Base-by-base conservation (phyloP, 2,329 filamentous ascomycete species). In the Penicillium sp. region DNA sequence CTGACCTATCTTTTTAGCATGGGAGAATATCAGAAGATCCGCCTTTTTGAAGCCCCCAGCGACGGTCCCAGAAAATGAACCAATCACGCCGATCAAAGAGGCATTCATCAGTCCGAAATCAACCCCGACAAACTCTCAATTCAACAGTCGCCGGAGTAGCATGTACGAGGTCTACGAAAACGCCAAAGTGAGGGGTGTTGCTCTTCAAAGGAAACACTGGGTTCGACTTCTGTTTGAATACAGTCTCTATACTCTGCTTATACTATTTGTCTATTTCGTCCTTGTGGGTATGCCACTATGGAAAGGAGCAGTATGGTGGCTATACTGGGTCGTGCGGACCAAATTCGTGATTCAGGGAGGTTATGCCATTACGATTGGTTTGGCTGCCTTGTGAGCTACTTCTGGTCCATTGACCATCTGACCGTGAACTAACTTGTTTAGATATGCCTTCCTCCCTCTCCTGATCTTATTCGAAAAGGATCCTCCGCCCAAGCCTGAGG, bases 251-350 rank as follows among this genome's bases (percentile, higher is more conserved):
- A 31, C 66, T 2, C 27, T 74, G 7, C 56, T 73, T 38, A 16
- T 72, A 3, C 63, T 62, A 11, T 73, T 77, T 48, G 62, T 76
- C 27, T 78, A 78, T 51, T 76, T 79, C 20, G 72, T 77, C n/a
- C 63, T 78, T 1, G 59, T 79, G 9, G 76, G 76, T 4, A 50
- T 72, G 47, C 76, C 76, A 1, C 51, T 79, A 2, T 79, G 76
- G 76, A 71, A 71, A 4, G 76, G 76, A 4, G 67, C 70, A 5
- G 70, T 75, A 1, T 76, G 67, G 56, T 76, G 70, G 70, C 40
- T 76, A 33, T 77, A 74, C 51, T 73, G 66, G 63, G 56, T 73
- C 10, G 67, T 76, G n/a, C 54, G 59, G 30, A 67, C 69, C 28
- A 74, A 74, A 40, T 73, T 75, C 31, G 67, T 72, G 16, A 51